Evolutionary conservation across 495 filamentous ascomycete genomes (phyloP).

Genomic region (Podospora tetraspora): DNA sequence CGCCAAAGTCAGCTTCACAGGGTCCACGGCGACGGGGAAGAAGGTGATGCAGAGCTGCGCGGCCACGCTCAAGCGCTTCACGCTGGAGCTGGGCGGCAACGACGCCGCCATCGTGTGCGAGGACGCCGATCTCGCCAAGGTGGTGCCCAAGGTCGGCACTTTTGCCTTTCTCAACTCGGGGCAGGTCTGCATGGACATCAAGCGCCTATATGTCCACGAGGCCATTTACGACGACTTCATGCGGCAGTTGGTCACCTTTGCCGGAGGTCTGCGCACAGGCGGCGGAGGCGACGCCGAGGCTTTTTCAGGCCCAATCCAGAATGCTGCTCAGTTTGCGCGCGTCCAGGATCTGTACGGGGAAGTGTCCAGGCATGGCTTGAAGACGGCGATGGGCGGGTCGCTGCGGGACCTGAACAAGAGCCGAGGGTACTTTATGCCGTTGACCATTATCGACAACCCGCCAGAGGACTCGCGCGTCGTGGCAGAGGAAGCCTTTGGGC

Average conservation of each 20-base stretch:
- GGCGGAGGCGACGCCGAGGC: slow-evolving; percentile 29
- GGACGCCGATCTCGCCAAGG: slow-evolving; percentile 58
- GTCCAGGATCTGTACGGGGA: slow-evolving; percentile 41
- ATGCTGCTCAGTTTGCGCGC: slow-evolving; percentile 51
- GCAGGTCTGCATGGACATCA: slow-evolving; percentile 47
- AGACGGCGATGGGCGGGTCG: slow-evolving; percentile 13
- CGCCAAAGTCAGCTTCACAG: slow-evolving; percentile 20
- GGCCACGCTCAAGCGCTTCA: slow-evolving; percentile 51
- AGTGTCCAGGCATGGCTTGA: slow-evolving; percentile 36
- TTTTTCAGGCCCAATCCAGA: slow-evolving; percentile 55
- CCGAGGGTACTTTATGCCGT: slow-evolving; percentile 38
- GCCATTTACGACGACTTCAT: slow-evolving; percentile 58
- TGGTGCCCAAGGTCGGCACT: slow-evolving; percentile 47
- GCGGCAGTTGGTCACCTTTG: slow-evolving; percentile 46
- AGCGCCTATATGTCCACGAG: slow-evolving; percentile 65
- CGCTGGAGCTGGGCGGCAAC: slow-evolving; percentile 58
- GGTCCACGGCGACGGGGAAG: slow-evolving; percentile 50
- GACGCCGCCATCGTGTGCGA: slow-evolving; percentile 61
- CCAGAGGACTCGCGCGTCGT: slow-evolving; percentile 38
- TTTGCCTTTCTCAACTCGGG: slow-evolving; percentile 54
- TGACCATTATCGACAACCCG: slow-evolving; percentile 41
- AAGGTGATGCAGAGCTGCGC: slow-evolving; percentile 50
- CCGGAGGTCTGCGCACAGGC: slow-evolving; percentile 43
- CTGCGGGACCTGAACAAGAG: neutral
- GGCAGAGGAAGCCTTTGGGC: slow-evolving; percentile 45